Base-by-base conservation (phyloP, 78 protist species). In the Polysphondylium violaceum region DNA sequence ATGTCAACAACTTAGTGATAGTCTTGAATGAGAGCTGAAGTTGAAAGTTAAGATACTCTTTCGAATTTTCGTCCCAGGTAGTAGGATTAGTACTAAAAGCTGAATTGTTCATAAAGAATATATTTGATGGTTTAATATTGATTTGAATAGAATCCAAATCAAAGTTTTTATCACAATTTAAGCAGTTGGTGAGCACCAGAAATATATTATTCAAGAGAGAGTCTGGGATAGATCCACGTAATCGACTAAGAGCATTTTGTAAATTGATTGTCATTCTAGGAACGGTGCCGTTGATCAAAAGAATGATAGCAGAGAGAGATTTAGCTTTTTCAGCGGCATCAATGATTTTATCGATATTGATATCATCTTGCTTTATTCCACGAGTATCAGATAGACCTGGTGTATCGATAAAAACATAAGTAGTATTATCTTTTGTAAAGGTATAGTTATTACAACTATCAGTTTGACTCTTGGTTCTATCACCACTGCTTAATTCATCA, bases 371-470 rank as follows among this genome's bases (percentile, higher is more conserved):
- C 35, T 74, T 1, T 74, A 0, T 0, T 21, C 85, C 85, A 7
- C 68, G 11, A 0, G 85, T 74, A 58, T 74, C 79, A 9, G 63
- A 51, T 1, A 74, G 27, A 8, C 85, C 85, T 58, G 85, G 85
- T 6, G 44, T n/a, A 50, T 74, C 85, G 36, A 74, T 58, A 12
- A 74, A 33, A 12, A 9, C 27, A n/a, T 50, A 74, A 35, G 17
- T 74, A 11, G 16, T 7, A 25, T 14, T 27, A 1, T 41, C 68
- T 23, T 21, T 58, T 2, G 31, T 14, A 31, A 58, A 74, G 2
- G 38, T n/a, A 19, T 74, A 74, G 4, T n/a, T 31, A 0, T 17
- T 31, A 40, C 85, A 74, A 25, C 21, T 0, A 29, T 58, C 27
- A 1, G 85, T 74, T 50, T 74, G 78, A 55, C 78, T 73, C 21